These are phyloP conservation scores for Yarrowia deformans DNA, from an alignment of 805 yeast genomes.

Conservation along the genomic window DNA sequence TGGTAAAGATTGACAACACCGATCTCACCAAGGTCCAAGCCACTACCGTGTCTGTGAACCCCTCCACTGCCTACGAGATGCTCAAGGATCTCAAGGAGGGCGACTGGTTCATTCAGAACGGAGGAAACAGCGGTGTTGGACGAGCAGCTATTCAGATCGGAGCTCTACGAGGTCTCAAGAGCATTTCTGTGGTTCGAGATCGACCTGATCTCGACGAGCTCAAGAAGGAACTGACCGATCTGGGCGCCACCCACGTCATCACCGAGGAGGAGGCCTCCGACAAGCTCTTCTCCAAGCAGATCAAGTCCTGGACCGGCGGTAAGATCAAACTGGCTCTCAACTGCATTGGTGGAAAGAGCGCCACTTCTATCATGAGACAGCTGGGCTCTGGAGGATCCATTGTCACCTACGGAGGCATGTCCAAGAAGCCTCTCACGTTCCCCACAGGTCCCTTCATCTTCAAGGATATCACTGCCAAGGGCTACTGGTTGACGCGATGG, in stretches of 20 bases:
- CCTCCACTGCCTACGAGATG: conserved; percentile 90
- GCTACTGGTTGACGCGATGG: conserved; percentile 90
- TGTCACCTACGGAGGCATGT: conserved; percentile 97
- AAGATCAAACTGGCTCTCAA: conserved; percentile 81
- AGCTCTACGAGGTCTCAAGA: conserved; percentile 75
- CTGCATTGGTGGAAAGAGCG: conserved; percentile 91
- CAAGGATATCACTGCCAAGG: conserved; percentile 83
- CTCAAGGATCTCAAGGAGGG: conserved; percentile 72
- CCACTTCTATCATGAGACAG: conserved; percentile 83
- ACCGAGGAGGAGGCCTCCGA: conserved; percentile 85
- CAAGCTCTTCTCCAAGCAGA: conserved; percentile 61
- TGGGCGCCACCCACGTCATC: conserved; percentile 89
- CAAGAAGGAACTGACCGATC: conserved; percentile 59
- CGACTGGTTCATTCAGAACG: conserved; percentile 94
- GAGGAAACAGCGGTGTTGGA: conserved; percentile 96
- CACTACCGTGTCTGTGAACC: conserved; percentile 91
- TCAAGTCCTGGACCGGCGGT: conserved; percentile 58
- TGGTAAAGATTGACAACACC: conserved; percentile 46
- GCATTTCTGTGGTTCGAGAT: conserved; percentile 86
- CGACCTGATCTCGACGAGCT: conserved; percentile 76
- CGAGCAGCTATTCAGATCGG: conserved; percentile 90
- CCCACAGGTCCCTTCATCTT: conserved; percentile 91
- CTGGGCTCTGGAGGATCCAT: conserved; percentile 74
- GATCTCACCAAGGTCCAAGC: conserved; percentile 57
- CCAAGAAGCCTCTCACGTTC: conserved; percentile 89